Base-by-base conservation (phyloP, 2,329 filamentous ascomycete genomes). In the Talaromyces sp. region DNA sequence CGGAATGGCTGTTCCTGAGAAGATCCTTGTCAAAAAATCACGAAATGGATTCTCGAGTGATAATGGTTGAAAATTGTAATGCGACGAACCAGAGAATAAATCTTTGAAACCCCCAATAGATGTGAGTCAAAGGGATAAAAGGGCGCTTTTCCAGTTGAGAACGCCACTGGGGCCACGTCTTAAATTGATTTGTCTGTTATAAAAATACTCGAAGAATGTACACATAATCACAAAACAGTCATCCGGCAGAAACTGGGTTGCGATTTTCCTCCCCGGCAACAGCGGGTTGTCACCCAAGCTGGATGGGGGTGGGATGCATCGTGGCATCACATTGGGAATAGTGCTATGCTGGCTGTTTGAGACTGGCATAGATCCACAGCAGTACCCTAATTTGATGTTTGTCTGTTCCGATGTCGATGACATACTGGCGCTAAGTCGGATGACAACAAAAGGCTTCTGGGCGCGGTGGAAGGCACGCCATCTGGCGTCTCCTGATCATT, bases 151-250 rank as follows among this genome's bases (percentile, higher is more conserved):
- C 70, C 70, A 68, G 64, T 67, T 70, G 65, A 59, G 39, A 39
- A 65, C 72, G 65, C 73, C 68, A 79, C 79, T 79, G 77, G 65
- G 76, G 71, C 77, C 77, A 79, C 77, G 77, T 79, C 74, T 77
- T 72, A 70, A 68, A 67, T 72, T 68, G 68, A 70, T 72, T 72
- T 72, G 72, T 56, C 39, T 69, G 66, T 69, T 63, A 33, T 47
- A 47, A 14, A 47, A 48, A 60, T 22, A n/a, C 41, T 47, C 33
- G 33, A 57, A 60, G 24, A 59, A 41, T 54, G 39, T 56, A 56
- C 52, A 56, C 33, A 56, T 14, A 56, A n/a, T 56, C 33, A 60
- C 41, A 54, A 62, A 60, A 41, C 43, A 47, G 39, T 22, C 39
- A 41, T 50, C 45, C 24, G 48, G 58, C 41, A 48, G 52, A 47